Percentiles rank a stretch among this genome's conserved stretches.
Conservation (phyloP, 2,329 filamentous ascomycete genomes). For the Pseudomassariella vexata region DNA sequence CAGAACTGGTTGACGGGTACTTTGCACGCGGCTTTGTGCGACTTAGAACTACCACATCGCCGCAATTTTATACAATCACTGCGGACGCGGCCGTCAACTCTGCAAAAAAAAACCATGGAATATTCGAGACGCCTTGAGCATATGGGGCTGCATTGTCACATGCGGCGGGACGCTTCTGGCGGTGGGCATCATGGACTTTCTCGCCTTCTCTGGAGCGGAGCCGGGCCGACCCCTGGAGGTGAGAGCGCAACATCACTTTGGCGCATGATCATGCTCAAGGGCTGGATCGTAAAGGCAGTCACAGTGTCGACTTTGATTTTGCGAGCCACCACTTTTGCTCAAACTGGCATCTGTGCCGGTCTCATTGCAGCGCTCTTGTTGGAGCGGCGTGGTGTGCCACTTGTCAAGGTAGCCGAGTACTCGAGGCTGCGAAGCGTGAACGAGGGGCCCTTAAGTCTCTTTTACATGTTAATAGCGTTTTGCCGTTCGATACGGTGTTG, state of each 20-base stretch:
- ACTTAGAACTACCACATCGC: no score
- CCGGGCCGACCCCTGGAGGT: no score
- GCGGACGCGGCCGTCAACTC: no score
- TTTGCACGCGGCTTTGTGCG: no score
- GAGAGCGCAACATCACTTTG: neutral
- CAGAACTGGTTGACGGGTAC: no score
- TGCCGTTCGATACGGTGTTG: neutral
- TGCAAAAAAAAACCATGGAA: no score
- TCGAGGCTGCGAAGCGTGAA: conserved; percentile 1
- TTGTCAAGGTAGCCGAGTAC: neutral
- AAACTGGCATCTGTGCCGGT: conserved; percentile 1
- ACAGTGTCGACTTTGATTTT: neutral
- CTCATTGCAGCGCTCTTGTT: conserved; percentile 1
- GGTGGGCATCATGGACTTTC: neutral
- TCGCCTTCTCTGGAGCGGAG: conserved; percentile 2
- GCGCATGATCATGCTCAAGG: neutral
- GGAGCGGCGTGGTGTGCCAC: conserved; percentile 1
- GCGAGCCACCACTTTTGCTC: neutral
- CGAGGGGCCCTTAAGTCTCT: conserved; percentile 1
- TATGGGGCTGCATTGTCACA: no score
- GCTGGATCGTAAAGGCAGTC: neutral
- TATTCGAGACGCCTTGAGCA: no score
- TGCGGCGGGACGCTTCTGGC: no score
- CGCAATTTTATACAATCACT: no score
- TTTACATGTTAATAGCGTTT: neutral